Conservation (phyloP, 1,139 yeast genomes). For the Magnusiomyces paraingens region DNA sequence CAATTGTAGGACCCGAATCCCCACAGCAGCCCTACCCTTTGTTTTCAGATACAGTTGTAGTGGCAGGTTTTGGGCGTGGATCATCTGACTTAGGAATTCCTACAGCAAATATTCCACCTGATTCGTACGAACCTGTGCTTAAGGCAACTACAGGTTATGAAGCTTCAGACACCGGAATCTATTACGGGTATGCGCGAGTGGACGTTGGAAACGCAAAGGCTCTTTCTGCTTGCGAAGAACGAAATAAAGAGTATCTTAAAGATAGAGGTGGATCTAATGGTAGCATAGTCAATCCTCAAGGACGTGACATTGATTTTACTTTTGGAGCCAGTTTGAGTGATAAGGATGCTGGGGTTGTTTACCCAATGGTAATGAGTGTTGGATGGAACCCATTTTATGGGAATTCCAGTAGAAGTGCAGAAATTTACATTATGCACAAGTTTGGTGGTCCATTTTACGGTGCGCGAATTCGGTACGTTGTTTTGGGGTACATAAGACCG, state of each 20-base stretch:
- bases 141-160: conserved; percentile 27
- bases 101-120: conserved; percentile 82
- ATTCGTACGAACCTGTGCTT: conserved; percentile 41
- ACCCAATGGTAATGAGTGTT: conserved; percentile 90
- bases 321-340: conserved; percentile 49
- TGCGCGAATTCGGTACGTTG: conserved; percentile 57
- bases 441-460: conserved; percentile 67
- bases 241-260: not conserved
- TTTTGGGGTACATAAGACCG: conserved; percentile 87
- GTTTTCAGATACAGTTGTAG: conserved; percentile 46
- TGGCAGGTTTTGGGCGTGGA: conserved; percentile 94
- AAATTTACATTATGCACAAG: conserved; percentile 76
- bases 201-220: conserved; percentile 13
- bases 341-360: conserved; percentile 40
- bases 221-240: conserved; percentile 9
- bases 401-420: conserved; percentile 56
- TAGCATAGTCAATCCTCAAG: conserved; percentile 9
- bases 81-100: conserved; percentile 91
- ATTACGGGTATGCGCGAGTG: conserved; percentile 73
- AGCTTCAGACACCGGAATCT: conserved; percentile 70
- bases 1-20: conserved; percentile 40
- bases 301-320: conserved; percentile 42
- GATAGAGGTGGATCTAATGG: conserved; percentile 9
- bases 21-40: conserved; percentile 67
- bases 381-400: conserved; percentile 95